Evolutionary conservation across 2,329 filamentous ascomycete species (phyloP).

Genomic region (Paramyrothecium sp.): DNA sequence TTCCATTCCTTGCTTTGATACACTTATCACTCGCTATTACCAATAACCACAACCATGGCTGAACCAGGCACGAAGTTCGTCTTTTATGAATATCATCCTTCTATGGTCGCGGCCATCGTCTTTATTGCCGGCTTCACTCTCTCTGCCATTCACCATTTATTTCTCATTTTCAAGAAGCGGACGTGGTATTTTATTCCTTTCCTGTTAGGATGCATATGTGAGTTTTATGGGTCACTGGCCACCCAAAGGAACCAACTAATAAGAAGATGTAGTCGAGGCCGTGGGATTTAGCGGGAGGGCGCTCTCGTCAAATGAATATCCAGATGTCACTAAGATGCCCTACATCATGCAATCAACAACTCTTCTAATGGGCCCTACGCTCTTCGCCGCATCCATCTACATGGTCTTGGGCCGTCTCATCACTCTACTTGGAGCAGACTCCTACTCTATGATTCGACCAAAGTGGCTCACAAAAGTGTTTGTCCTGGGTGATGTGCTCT

Average conservation of each 20-base stretch:
- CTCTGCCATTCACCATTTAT: slow-evolving; percentile 36
- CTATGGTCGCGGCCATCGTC: slow-evolving; percentile 37
- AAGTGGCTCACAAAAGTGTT: slow-evolving; percentile 50
- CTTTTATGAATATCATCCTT: slow-evolving; percentile 48
- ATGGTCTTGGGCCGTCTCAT: slow-evolving; percentile 45
- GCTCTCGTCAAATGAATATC: slow-evolving; percentile 39
- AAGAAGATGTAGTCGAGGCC: slow-evolving; percentile 18
- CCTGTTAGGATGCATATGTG: slow-evolving; percentile 51
- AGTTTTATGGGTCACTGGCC: slow-evolving; percentile 5
- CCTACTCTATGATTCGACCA: slow-evolving; percentile 37
- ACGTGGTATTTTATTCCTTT: slow-evolving; percentile 55
- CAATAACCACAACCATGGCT: background rate
- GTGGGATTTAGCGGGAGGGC: slow-evolving; percentile 47
- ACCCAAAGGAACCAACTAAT: background rate
- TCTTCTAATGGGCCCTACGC: slow-evolving; percentile 34
- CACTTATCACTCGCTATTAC: no score
- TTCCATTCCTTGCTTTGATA: no score
- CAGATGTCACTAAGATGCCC: slow-evolving; percentile 28
- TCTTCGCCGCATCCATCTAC: slow-evolving; percentile 45
- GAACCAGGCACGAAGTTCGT: background rate
- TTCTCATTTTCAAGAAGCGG: slow-evolving; percentile 34
- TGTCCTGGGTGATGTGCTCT: slow-evolving; percentile 47
- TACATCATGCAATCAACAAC: slow-evolving; percentile 40
- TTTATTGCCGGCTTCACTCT: slow-evolving; percentile 38
- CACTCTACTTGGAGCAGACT: slow-evolving; percentile 32